Conservation (phyloP, 805 yeast genomes). For the Clavispora santaluciae region DNA sequence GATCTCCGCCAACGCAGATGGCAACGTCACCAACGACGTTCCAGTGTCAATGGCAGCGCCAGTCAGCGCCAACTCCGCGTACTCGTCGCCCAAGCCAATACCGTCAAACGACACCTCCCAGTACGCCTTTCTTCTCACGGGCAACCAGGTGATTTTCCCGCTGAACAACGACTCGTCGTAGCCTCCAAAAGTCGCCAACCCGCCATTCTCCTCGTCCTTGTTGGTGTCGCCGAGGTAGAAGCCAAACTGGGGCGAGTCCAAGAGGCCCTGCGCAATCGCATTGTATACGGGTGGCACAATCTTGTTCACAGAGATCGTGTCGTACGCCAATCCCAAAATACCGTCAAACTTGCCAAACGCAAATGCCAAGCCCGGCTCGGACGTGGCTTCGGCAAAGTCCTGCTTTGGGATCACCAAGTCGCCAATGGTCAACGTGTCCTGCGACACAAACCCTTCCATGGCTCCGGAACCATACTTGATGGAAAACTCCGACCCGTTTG, state of each 20-base stretch:
- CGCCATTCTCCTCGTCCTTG: conserved; percentile 67
- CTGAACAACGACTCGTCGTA: conserved; percentile 67
- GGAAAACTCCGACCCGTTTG: conserved; percentile 80
- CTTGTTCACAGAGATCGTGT: conserved; percentile 81
- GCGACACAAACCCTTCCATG: conserved; percentile 86
- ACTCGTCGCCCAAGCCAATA: conserved; percentile 87
- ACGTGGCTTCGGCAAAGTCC: conserved; percentile 95
- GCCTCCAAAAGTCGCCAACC: conserved; percentile 95
- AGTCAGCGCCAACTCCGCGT: conserved; percentile 70
- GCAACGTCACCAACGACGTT: conserved; percentile 91
- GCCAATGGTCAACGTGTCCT: conserved; percentile 77
- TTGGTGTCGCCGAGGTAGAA: conserved; percentile 82
- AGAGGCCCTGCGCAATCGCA: conserved; percentile 74
- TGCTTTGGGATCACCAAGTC: conserved; percentile 81
- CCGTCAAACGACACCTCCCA: conserved; percentile 97
- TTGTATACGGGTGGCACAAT: conserved; percentile 93
- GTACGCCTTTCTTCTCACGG: conserved; percentile 98
- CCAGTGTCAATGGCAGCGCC: conserved; percentile 99
- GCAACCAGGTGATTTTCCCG: conserved; percentile 92
- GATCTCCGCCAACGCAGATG: conserved; percentile 93
- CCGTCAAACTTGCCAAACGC: conserved; percentile 99
- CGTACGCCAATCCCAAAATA: conserved; percentile 91
- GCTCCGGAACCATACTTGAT: conserved; percentile 93
- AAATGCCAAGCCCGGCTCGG: conserved; percentile 95
- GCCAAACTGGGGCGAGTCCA: conserved; percentile 82